Evolutionary conservation across 306 rosid genomes (phyloP), one percentile per base, ranked within the genome.

Genomic region (Herpetospermum pedunculosum): DNA sequence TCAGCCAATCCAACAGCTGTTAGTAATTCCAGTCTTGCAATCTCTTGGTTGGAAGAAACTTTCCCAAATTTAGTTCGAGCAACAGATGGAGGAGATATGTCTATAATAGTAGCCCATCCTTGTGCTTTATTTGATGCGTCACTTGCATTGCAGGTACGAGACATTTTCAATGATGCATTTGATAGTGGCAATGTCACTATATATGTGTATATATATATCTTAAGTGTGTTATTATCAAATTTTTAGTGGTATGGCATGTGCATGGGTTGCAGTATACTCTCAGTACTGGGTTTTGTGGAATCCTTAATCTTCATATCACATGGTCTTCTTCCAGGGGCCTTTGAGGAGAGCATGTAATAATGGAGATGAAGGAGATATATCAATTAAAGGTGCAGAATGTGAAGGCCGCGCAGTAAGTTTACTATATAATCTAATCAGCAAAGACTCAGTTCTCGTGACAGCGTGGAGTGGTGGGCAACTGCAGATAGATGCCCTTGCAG

Each of bases 381-480:
- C 84, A 75, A 80, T 89, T 77, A 87, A 74, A 32, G 90, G 89
- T 77, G 84, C 88, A 40, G 96, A 88, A 85, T 89, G 92, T 80
- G 96, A 89, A 86, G 99, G 97, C 35, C 86, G 88, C 53, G 92
- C 91, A 15, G 86, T 85, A 70, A 83, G 92, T 83, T 87, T 91
- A 77, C 88, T 91, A 16, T 94, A 89, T 79, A 86, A 85, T 82
- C 43, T 88, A 74, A 91, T 91, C 62, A 83, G 89, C 81, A 94
- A 88, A 83, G 99, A 94, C 78, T 85, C 97, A 34, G 80, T 94
- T 73, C 75, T 94, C 74, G 89, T 94, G 71, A 89, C 96, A 75
- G 91, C 99, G 29, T 94, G 99, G 99, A 94, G 90, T 83, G 92
- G 92, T 73, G 99, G 99, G 80, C 92, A 94, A 60, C 76, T 91